Percentiles rank a stretch among this genome's conserved stretches.
These are phyloP conservation scores for Prunus campanulata DNA, from an alignment of 306 rosid species.

Conservation along the genomic window DNA sequence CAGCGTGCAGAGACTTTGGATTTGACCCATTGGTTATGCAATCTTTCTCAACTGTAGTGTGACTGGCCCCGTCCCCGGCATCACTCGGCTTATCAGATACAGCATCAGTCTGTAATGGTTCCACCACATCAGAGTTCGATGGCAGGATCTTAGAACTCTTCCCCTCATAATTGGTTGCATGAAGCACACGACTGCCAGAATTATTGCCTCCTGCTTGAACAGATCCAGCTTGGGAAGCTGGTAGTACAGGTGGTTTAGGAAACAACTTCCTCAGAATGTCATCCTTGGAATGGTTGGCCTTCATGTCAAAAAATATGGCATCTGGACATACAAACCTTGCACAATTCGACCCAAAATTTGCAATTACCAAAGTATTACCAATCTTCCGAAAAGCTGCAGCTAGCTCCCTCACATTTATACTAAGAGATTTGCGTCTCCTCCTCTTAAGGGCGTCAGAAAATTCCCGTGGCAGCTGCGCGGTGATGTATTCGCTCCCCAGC, in stretches of 20 bases:
- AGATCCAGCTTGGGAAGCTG: not conserved
- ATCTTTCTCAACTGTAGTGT: not conserved
- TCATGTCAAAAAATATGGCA: conserved; percentile 43
- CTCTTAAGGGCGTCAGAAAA: conserved; percentile 29
- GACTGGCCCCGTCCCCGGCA: not conserved
- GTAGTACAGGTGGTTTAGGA: conserved; percentile 17
- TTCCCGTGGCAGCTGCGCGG: conserved; percentile 29
- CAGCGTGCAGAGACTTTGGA: not conserved
- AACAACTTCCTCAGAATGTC: conserved; percentile 27
- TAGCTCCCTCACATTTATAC: conserved; percentile 19
- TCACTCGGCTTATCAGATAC: not conserved
- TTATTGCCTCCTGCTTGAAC: conserved; percentile 2
- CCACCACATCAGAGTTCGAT: conserved; percentile 6
- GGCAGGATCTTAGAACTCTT: not conserved
- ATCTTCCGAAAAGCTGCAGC: conserved; percentile 46
- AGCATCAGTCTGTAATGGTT: not conserved
- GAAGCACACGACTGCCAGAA: conserved; percentile 1
- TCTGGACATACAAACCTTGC: conserved; percentile 21
- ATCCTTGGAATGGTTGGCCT: conserved; percentile 5
- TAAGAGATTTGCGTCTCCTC: not conserved
- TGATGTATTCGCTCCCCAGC: conserved; percentile 20
- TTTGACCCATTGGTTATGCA: not conserved
- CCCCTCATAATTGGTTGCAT: not conserved
- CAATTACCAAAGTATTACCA: conserved; percentile 53
- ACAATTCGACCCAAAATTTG: conserved; percentile 17